A percentile compares a stretch with the other conserved stretches of the same genome.
Conservation (phyloP, 805 yeast genomes). For the Candida dendrica region DNA sequence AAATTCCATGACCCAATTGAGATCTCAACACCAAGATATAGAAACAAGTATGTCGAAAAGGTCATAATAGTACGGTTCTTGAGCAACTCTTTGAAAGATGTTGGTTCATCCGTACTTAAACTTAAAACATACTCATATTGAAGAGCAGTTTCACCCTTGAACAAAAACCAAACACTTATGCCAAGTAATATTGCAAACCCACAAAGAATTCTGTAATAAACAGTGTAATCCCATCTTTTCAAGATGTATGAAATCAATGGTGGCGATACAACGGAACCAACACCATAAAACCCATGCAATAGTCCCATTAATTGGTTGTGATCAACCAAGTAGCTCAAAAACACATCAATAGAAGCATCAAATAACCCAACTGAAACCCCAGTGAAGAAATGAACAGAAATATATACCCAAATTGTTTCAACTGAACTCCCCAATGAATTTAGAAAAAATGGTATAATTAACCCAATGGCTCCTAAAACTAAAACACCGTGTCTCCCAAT, state of each 20-base stretch:
- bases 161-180: slow-evolving; percentile 30
- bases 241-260: slow-evolving; percentile 44
- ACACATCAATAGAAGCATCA: slow-evolving; percentile 50
- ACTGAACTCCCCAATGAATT: slow-evolving; percentile 33
- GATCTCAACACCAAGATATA: slow-evolving; percentile 66
- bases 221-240: slow-evolving; percentile 8
- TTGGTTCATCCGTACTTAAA: slow-evolving; percentile 8
- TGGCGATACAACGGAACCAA: slow-evolving; percentile 68
- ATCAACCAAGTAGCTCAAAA: slow-evolving; percentile 38
- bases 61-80: slow-evolving; percentile 34
- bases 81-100: slow-evolving; percentile 12
- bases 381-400: slow-evolving; percentile 29
- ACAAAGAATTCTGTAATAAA: not conserved
- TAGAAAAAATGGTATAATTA: slow-evolving; percentile 31
- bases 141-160: slow-evolving; percentile 33
- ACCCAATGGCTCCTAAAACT: slow-evolving; percentile 25
- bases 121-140: slow-evolving; percentile 20
- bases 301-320: slow-evolving; percentile 53
- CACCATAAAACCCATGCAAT: slow-evolving; percentile 64
- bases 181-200: not conserved
- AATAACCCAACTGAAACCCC: slow-evolving; percentile 54
- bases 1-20: slow-evolving; percentile 67
- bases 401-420: slow-evolving; percentile 26
- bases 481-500: slow-evolving; percentile 45
- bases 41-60: slow-evolving; percentile 46